Evolutionary conservation across 73 alveolate genomes (phyloP), one percentile per base, ranked within the genome.

Genomic region (Blepharisma japonicum): DNA sequence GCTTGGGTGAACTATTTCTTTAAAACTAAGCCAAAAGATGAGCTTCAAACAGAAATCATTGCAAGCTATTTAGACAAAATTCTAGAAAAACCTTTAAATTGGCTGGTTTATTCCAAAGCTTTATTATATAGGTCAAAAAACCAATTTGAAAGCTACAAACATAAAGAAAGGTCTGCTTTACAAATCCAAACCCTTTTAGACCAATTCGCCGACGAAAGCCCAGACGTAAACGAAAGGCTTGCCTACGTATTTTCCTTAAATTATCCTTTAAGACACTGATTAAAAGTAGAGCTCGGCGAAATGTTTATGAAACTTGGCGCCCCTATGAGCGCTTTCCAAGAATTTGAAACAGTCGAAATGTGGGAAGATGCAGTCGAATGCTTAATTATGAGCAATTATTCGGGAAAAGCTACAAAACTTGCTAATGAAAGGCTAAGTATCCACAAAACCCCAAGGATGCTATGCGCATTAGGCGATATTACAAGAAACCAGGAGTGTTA

Each of bases 341-440:
- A 91, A 20, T 87, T 96, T 70, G 89, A 87, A 81, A 93, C 93
- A 56, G 82, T 94, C 47, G 96, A 87, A 56, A 80, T 96, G 91
- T 89, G 89, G 80, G 99, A 96, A 80, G 99, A 94, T 48, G 92
- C 96, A 25, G 94, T 95, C 23, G 93, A 94, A 51, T 89, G 97
- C 71, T 68, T 96, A 82, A 83, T 91, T 79, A 86, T 90, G 56
- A 85, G 96, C 0, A 97, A 97, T 46, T 87, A 90, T 71, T 71
- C 82, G 25, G 68, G 56, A 18, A 83, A 84, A 68, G 87, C 91
- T 11, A 39, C 27, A 39, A 90, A 94, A 55, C 93, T 88, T 38
- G 98, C 98, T 0, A 95, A 93, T 80, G 83, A 94, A 77, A 79
- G 68, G 0, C 67, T 50, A 14, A 47, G 20, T 18, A 25, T 38